Evolutionary conservation across 306 rosid genomes (phyloP), one percentile per base, ranked within the genome.

Genomic region (Glycine latifolia): DNA sequence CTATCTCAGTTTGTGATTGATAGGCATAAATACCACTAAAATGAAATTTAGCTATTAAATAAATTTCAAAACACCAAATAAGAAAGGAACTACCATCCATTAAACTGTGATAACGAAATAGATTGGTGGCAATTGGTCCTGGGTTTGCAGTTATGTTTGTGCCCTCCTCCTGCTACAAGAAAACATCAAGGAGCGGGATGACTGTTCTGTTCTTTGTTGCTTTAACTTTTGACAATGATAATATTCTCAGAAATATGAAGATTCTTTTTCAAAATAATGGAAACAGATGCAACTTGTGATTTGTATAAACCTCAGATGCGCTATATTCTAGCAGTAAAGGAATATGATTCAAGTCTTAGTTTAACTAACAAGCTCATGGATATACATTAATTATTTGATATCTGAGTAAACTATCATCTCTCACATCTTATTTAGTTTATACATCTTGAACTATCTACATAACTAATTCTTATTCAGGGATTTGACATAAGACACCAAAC

Each of bases 121-220:
- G 83, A 78, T 89, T 88, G 49, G 95, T 89, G 9, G 68, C 71
- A 26, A 88, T 86, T 74, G 78, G 71, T 79, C 95, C 93, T 7
- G 93, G 95, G 81, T 89, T 88, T 2, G 91, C 91, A 26, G 88
- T 89, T 63, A 91, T 73, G 35, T 85, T 52, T 49, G 58, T 80
- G 39, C 87, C 87, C 65, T 91, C 90, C 73, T 85, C 88, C 91
- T 91, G 52, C 72, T n/a, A 41, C 33, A 67, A 66, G 77, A 70
- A 7, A 81, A 59, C 58, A 43, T 60, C 56, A 17, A 85, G 66
- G 60, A 79, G 31, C 52, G 35, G 20, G 5, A 14, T 46, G 54
- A 77, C 50, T 10, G 17, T 49, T 49, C n/a, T 12, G 53, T 16
- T 39, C 8, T 8, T 20, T 17, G 39, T 56, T 55, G 75, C 47